These are phyloP conservation scores for Blechomonas ayalai DNA, from an alignment of 208 protist species.

Conservation along the genomic window DNA sequence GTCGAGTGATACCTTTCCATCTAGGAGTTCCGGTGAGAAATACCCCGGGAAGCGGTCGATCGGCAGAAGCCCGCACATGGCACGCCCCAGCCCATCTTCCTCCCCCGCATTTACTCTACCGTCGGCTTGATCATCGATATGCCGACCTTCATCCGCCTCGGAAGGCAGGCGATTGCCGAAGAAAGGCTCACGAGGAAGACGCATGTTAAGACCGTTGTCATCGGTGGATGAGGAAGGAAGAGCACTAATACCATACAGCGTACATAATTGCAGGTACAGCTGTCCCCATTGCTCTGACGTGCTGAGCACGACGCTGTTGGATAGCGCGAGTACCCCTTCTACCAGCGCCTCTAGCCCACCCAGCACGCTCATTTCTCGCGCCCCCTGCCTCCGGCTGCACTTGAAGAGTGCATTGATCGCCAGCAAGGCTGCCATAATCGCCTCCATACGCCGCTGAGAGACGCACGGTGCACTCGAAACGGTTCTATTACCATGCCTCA, in stretches of 20 bases:
- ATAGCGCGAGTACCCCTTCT: constrained; percentile 23
- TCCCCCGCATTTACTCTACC: too few species aligned
- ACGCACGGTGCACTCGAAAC: too few species aligned
- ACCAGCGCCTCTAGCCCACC: constrained; percentile 37
- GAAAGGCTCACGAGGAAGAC: constrained; percentile 15
- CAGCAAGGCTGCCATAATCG: constrained; percentile 24
- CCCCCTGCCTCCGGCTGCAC: constrained; percentile 3
- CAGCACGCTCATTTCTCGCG: constrained; percentile 19
- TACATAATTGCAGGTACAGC: constrained; percentile 31
- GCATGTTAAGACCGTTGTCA: constrained; percentile 21
- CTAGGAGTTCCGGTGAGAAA: constrained; percentile 65
- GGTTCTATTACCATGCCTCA: too few species aligned
- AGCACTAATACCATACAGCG: constrained; percentile 39
- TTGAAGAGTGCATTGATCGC: constrained; percentile 16
- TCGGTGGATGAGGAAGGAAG: constrained; percentile 20
- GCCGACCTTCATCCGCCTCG: not conserved
- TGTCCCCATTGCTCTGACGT: constrained; percentile 44
- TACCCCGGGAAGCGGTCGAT: constrained; percentile 33
- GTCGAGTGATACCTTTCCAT: not conserved
- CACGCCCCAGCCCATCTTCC: too few species aligned
- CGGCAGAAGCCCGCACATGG: constrained; percentile 13
- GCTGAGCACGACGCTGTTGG: constrained; percentile 9
- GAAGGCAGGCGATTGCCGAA: too few species aligned
- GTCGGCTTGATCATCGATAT: too few species aligned
- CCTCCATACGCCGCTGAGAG: too few species aligned